A percentile compares a stretch with the other conserved stretches of the same genome.
phyloP scores from a whole-genome alignment of 352 stramenopile species.

The Phytophthora citrophthora region DNA sequence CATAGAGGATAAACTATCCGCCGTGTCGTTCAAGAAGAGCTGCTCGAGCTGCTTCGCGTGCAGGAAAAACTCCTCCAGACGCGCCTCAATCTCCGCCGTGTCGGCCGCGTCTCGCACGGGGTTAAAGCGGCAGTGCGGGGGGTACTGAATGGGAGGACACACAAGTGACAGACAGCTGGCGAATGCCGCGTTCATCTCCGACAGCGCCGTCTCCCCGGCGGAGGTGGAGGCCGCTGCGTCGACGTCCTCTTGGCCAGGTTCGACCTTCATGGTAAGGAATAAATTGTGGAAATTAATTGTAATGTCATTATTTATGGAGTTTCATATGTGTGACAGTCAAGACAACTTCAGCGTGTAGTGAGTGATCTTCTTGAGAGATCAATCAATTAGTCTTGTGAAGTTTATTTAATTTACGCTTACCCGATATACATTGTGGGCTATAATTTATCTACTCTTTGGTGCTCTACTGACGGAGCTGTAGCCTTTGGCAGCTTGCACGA shows the following conservation, averaged over 20 bases:
- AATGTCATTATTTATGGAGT: too few relatives aligned
- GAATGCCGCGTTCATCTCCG: slow-evolving; percentile 79
- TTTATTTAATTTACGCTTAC: slow-evolving; percentile 11
- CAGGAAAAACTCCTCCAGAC: slow-evolving; percentile 80
- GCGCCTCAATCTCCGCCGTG: slow-evolving; percentile 70
- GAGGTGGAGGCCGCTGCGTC: slow-evolving; percentile 13
- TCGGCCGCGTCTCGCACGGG: slow-evolving; percentile 82
- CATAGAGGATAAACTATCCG: slow-evolving; percentile 15
- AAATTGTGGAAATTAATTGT: background rate
- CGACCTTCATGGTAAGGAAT: slow-evolving; percentile 38
- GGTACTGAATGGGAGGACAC: slow-evolving; percentile 84
- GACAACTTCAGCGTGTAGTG: too few relatives aligned
- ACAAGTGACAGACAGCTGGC: slow-evolving; percentile 78
- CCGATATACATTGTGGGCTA: slow-evolving; percentile 12
- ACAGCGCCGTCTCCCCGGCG: slow-evolving; percentile 48
- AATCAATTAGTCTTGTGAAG: slow-evolving; percentile 1
- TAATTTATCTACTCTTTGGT: slow-evolving; percentile 27
- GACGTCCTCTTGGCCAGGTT: slow-evolving; percentile 11
- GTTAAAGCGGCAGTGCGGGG: slow-evolving; percentile 84
- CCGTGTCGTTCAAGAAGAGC: slow-evolving; percentile 61
- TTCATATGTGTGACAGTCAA: too few relatives aligned
- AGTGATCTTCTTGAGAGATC: too few relatives aligned
- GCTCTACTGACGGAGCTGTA: slow-evolving; percentile 54
- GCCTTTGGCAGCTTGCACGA: slow-evolving; percentile 78
- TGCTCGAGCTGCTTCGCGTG: slow-evolving; percentile 85